Base-by-base conservation (phyloP, 176 grass and related monocot species). In the Ensete glaucum region DNA sequence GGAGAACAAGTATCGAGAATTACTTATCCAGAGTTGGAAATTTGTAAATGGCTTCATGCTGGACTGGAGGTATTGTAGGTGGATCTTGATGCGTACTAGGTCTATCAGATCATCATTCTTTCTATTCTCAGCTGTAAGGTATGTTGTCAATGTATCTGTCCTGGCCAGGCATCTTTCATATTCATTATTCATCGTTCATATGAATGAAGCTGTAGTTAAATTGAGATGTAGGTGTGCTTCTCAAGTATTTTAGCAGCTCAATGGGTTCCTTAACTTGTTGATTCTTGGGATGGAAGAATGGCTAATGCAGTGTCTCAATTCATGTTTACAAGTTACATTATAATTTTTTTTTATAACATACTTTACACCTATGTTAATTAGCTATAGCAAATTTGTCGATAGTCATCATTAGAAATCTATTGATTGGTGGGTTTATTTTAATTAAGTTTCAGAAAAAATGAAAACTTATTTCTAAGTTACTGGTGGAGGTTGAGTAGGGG, bases 101-200 rank as follows among this genome's bases (percentile, higher is more conserved):
- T 43, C 23, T 25, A 2, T 26, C 7, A 16, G 21, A 54, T 73
- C 51, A 54, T 73, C 71, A 67, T 67, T 67, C 64, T 54, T 73
- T 73, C 52, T 9, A 24, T 12, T 73, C 19, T 55, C 34, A 53
- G 51, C 2, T 54, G 71, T 53, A 73, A 54, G 71, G 50, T 73
- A 16, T 73, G 71, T 51, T 73, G 52, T 16, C 34, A 54, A 54
- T 73, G 3, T 13, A 25, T 73, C 22, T 29, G 21, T 54, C 49
- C 16, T 73, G 26, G 71, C 17, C 34, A 25, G 7, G 13, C 51
- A 73, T 73, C 53, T 69, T 71, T 54, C 20, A 53, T 25, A 73
- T 73, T 73, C 21, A 24, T 73, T 73, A 54, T 73, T 69, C 29
- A 50, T 49, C 53, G 12, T 73, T 54, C 52, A 23, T 53, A 26